Percentiles rank a stretch among this genome's conserved stretches.
phyloP scores from a whole-genome alignment of 306 rosid species.

The Vachellia pachyceras region DNA sequence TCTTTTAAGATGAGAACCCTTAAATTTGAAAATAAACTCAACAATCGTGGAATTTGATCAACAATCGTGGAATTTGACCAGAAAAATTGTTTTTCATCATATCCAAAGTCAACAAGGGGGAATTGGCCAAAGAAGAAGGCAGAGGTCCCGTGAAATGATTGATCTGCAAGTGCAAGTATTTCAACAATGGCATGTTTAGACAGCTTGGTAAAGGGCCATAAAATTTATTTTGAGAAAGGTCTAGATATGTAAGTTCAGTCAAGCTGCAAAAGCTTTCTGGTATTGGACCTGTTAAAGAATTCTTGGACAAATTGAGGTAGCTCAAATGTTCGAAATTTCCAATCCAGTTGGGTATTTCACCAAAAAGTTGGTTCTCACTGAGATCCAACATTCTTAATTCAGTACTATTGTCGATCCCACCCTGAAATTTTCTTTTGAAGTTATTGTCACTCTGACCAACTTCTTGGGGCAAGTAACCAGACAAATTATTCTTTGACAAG shows the following conservation, averaged over 20 bases:
- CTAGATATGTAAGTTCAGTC: neutral
- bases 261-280: neutral
- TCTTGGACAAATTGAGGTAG: constrained; percentile 6
- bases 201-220: too few relatives aligned
- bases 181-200: too few relatives aligned
- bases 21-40: neutral
- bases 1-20: neutral
- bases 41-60: neutral
- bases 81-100: too few relatives aligned
- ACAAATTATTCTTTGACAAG: constrained; percentile 30
- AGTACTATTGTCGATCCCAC: neutral
- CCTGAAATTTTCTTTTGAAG: neutral
- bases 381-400: constrained; percentile 21
- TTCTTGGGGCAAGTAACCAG: constrained; percentile 11
- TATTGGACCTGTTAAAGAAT: neutral
- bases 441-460: neutral
- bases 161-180: too few relatives aligned
- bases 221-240: neutral
- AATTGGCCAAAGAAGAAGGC: too few relatives aligned
- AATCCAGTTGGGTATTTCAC: constrained; percentile 11
- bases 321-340: neutral
- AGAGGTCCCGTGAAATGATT: too few relatives aligned
- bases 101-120: too few relatives aligned
- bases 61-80: too few relatives aligned
- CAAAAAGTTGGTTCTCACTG: constrained; percentile 5